These are phyloP conservation scores for Evernia prunastri DNA, from an alignment of 495 filamentous ascomycete species.

Conservation along the genomic window DNA sequence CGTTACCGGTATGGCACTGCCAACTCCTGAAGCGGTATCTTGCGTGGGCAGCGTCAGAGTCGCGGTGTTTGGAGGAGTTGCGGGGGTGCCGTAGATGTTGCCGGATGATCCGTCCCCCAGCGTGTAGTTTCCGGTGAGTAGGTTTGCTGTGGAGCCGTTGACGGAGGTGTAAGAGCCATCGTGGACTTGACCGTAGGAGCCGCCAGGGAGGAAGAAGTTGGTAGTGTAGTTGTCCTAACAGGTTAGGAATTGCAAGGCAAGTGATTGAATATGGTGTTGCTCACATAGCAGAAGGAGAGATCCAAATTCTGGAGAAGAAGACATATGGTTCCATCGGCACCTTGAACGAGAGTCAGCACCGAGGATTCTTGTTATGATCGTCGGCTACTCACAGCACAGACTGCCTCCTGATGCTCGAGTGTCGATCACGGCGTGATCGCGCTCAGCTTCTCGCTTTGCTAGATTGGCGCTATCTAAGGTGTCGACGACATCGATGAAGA, in stretches of 20 bases:
- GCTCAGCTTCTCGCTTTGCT: conserved; percentile 20
- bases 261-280: neutral
- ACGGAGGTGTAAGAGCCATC: conserved; percentile 32
- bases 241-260: neutral
- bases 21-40: conserved; percentile 32
- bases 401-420: conserved; percentile 21
- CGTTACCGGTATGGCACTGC: conserved; percentile 32
- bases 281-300: conserved; percentile 35
- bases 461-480: conserved; percentile 29
- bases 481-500: conserved; percentile 29
- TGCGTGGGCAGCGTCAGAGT: conserved; percentile 36
- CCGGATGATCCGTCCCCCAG: conserved; percentile 30
- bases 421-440: neutral
- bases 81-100: conserved; percentile 33
- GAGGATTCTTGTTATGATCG: neutral
- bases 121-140: conserved; percentile 35
- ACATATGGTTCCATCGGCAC: conserved; percentile 29
- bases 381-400: conserved; percentile 24
- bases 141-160: conserved; percentile 30
- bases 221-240: conserved; percentile 39
- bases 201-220: conserved; percentile 37
- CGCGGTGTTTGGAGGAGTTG: conserved; percentile 33
- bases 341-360: conserved; percentile 14
- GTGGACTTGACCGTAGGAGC: conserved; percentile 34
- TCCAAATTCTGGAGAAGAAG: conserved; percentile 28